These are phyloP conservation scores for Westerdykella ornata DNA, from an alignment of 2,329 filamentous ascomycete genomes.

Conservation along the genomic window DNA sequence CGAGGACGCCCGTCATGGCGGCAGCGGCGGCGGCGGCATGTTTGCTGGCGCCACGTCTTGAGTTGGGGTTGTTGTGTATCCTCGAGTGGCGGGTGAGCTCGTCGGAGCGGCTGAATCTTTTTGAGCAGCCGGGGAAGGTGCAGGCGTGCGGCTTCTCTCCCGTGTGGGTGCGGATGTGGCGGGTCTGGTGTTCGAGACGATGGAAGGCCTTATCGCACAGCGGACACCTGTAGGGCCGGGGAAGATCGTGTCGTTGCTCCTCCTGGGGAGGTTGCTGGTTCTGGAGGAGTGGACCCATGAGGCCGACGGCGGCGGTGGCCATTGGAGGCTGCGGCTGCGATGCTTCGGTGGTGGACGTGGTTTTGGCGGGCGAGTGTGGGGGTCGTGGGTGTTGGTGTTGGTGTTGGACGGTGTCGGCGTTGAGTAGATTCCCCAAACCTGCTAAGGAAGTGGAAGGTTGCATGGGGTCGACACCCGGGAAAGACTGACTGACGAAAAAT, in stretches of 20 bases:
- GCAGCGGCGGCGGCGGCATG: conserved; percentile 55
- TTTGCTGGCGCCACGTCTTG: conserved; percentile 82
- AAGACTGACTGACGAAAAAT: too few relatives aligned
- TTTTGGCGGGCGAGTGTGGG: not conserved
- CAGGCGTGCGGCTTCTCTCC: conserved; percentile 97
- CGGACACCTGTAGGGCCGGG: conserved; percentile 95
- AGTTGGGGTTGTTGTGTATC: conserved; percentile 99
- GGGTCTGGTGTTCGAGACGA: conserved; percentile 86
- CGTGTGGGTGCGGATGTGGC: conserved; percentile 93
- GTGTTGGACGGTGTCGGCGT: conserved; percentile 24
- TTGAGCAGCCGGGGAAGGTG: conserved; percentile 90
- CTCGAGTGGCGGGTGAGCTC: conserved; percentile 94
- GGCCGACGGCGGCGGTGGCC: conserved; percentile 44
- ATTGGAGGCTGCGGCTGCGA: conserved; percentile 19
- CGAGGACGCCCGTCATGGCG: conserved; percentile 49
- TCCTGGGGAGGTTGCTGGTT: conserved; percentile 43
- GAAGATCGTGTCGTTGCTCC: conserved; percentile 72
- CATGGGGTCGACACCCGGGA: conserved; percentile 33
- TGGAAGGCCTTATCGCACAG: conserved; percentile 98
- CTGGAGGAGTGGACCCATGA: conserved; percentile 49
- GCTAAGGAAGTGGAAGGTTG: conserved; percentile 30
- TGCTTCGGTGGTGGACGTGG: conserved; percentile 4
- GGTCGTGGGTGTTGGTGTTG: conserved; percentile 6
- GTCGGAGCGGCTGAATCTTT: conserved; percentile 93
- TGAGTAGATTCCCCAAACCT: conserved; percentile 37